Evolutionary conservation across 306 rosid genomes (phyloP).

Genomic region (Cicer cuneatum): DNA sequence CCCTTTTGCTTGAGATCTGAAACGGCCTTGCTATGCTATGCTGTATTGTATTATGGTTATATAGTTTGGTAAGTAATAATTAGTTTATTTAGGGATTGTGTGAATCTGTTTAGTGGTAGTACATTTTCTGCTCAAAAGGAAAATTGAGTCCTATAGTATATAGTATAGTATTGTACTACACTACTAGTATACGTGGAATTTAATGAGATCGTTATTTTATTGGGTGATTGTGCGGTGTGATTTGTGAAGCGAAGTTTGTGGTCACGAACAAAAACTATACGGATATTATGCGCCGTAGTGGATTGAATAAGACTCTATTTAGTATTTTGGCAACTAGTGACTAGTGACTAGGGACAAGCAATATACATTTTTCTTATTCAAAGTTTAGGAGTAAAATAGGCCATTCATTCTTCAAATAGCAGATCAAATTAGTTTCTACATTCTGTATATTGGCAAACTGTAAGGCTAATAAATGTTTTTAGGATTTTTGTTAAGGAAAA

Average conservation of each 20-base stretch:
- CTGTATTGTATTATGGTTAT: not conserved
- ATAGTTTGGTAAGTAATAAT: conserved; percentile 1
- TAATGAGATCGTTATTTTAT: not conserved
- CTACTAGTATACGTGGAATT: not conserved
- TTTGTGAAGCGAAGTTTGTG: not conserved
- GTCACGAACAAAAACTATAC: not conserved
- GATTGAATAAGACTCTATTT: too few relatives aligned
- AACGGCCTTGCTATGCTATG: not conserved
- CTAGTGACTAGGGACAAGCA: too few relatives aligned
- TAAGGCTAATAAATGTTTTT: too few relatives aligned
- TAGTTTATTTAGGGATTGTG: not conserved
- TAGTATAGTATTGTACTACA: conserved; percentile 1
- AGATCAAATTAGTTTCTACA: too few relatives aligned
- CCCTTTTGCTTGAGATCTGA: not conserved
- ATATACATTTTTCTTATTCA: too few relatives aligned
- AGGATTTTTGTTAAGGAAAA: too few relatives aligned
- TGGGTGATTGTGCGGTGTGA: not conserved
- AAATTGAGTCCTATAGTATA: not conserved
- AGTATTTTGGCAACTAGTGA: too few relatives aligned
- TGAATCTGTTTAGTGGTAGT: not conserved
- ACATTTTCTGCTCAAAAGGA: not conserved
- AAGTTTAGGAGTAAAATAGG: too few relatives aligned
- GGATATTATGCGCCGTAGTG: not conserved
- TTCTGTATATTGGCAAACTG: too few relatives aligned
- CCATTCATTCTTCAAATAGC: too few relatives aligned